A percentile compares a stretch with the other conserved stretches of the same genome.
These are phyloP conservation scores for Isatis tinctoria DNA, from an alignment of 345 rosid species.

Conservation along the genomic window DNA sequence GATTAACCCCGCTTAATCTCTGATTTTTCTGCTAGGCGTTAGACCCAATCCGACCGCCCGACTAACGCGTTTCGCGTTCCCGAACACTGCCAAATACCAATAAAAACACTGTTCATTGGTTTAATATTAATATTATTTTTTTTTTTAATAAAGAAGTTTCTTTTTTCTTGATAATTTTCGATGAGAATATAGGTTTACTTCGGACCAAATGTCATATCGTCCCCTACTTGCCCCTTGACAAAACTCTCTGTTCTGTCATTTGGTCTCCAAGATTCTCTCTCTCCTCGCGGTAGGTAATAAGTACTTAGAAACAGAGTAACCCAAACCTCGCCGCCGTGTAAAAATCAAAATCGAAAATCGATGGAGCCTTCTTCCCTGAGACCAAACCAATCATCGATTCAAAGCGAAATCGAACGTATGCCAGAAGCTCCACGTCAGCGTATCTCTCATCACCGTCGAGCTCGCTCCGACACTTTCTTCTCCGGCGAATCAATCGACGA, in stretches of 20 bases:
- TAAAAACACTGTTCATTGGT: no score
- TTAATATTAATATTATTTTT: no score
- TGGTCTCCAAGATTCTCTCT: neutral
- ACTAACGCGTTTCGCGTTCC: no score
- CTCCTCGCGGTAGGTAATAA: neutral
- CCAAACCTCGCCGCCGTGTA: neutral
- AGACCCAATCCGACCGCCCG: no score
- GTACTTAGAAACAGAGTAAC: neutral
- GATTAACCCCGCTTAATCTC: no score
- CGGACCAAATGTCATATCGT: neutral
- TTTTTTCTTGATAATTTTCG: neutral
- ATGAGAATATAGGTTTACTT: neutral
- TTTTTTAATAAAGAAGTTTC: no score
- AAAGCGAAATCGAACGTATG: slow-evolving; percentile 55
- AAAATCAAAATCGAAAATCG: neutral
- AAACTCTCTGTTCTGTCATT: neutral
- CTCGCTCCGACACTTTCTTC: slow-evolving; percentile 87
- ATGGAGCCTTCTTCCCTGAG: slow-evolving; percentile 11
- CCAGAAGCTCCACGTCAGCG: slow-evolving; percentile 55
- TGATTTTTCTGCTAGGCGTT: no score
- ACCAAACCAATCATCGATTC: slow-evolving; percentile 4
- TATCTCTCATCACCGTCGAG: slow-evolving; percentile 72
- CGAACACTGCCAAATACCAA: no score
- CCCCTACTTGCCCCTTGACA: neutral
- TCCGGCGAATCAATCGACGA: slow-evolving; percentile 69